Conservation (phyloP, 257 asterid species). For the Penstemon barbatus region DNA sequence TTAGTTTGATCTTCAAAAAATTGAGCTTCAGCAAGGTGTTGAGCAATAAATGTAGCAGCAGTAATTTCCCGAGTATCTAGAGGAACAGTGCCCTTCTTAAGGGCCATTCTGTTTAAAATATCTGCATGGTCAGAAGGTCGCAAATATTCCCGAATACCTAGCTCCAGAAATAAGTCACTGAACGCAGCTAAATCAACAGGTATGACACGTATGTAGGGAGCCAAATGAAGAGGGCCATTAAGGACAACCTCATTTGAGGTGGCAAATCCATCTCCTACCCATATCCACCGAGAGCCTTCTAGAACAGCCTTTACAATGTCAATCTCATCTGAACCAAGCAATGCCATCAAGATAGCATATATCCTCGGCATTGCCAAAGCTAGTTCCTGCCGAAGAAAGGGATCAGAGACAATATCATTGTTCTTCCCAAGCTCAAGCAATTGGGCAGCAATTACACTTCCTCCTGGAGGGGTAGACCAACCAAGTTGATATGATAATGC, state of each 20-base stretch:
- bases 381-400: constrained; percentile 75
- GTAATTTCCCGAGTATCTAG: constrained; percentile 76
- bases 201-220: constrained; percentile 89
- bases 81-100: constrained; percentile 64
- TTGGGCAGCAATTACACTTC: constrained; percentile 94
- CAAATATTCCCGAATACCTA: constrained; percentile 76
- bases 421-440: constrained; percentile 97
- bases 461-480: constrained; percentile 93
- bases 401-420: constrained; percentile 75
- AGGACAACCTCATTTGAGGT: constrained; percentile 89
- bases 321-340: constrained; percentile 83
- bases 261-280: constrained; percentile 99
- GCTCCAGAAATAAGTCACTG: constrained; percentile 80
- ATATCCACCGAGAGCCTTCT: constrained; percentile 94
- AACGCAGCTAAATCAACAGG: constrained; percentile 92
- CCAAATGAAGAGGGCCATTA: constrained; percentile 92
- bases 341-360: constrained; percentile 66
- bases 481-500: constrained; percentile 79
- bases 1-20: constrained; percentile 51
- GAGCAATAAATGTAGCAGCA: constrained; percentile 87
- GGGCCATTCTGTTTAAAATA: constrained; percentile 74
- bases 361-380: constrained; percentile 94
- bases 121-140: constrained; percentile 79
- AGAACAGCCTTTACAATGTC: constrained; percentile 88
- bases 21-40: constrained; percentile 83